Percentiles rank a stretch among this genome's conserved stretches.
Evolutionary conservation across 192 early-diverging fungal species (phyloP).

Genomic region (Lunasporangiospora selenospora): DNA sequence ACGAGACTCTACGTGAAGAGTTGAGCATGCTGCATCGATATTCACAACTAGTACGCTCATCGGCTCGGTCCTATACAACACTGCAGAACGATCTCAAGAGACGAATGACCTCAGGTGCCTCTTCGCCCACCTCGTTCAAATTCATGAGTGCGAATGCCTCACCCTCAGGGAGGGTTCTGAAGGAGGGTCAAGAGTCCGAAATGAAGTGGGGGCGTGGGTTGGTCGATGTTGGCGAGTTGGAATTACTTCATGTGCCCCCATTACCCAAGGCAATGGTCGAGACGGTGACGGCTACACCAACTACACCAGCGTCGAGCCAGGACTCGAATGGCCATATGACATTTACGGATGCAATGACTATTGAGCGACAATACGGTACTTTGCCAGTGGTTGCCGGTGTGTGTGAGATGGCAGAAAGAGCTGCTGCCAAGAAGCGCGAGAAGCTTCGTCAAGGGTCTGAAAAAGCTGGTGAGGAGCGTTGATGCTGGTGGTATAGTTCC

Average conservation of each 20-base stretch:
- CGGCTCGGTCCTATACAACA: no score
- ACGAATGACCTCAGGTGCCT: no score
- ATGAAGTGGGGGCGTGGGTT: background rate
- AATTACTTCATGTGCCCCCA: background rate
- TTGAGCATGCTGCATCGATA: slow-evolving; percentile 53
- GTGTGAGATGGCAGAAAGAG: background rate
- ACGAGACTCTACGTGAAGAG: slow-evolving; percentile 89
- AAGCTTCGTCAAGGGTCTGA: background rate
- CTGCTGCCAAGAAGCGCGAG: background rate
- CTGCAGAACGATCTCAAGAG: no score
- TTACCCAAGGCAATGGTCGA: background rate
- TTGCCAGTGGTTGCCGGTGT: background rate
- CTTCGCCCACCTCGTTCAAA: background rate
- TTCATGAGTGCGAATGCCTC: no score
- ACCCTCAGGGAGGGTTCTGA: no score
- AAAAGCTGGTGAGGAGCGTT: background rate
- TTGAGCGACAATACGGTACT: background rate
- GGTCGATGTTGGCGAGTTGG: background rate
- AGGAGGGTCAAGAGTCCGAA: background rate
- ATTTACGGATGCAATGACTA: background rate
- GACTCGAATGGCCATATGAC: background rate
- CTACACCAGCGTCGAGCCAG: no score
- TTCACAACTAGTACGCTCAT: slow-evolving; percentile 7
- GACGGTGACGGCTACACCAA: no score
- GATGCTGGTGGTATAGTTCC: background rate